phyloP scores from a whole-genome alignment of 2,329 filamentous ascomycete genomes.

The Xylaria digitata region DNA sequence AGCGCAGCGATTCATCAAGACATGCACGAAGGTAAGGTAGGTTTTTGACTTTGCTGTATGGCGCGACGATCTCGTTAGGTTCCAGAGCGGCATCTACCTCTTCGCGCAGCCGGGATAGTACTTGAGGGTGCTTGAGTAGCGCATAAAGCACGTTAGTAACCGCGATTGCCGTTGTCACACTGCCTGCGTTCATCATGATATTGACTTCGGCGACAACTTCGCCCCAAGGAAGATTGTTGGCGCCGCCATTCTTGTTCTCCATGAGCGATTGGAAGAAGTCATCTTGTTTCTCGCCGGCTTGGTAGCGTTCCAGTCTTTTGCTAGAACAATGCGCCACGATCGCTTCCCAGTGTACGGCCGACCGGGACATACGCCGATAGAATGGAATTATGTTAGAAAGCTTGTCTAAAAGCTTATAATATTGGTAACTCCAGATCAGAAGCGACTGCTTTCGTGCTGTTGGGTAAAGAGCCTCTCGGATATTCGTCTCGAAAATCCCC shows the following conservation, averaged over 20 bases:
- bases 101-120: conserved; percentile 10
- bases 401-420: conserved; percentile 19
- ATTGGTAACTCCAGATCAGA: conserved; percentile 18
- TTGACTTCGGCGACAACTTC: conserved; percentile 22
- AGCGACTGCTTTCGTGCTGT: conserved; percentile 22
- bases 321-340: conserved; percentile 4
- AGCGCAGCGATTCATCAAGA: conserved; percentile 23
- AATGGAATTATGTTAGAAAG: conserved; percentile 16
- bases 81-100: conserved; percentile 16
- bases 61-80: conserved; percentile 12
- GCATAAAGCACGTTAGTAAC: conserved; percentile 23
- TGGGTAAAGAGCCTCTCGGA: conserved; percentile 16
- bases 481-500: conserved; percentile 12
- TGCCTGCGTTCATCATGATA: conserved; percentile 26
- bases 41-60: conserved; percentile 22
- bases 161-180: conserved; percentile 20
- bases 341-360: conserved; percentile 16
- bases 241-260: conserved; percentile 24
- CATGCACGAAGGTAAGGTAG: conserved; percentile 20
- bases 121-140: conserved; percentile 21
- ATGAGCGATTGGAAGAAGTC: conserved; percentile 23
- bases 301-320: conserved; percentile 10
- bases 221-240: conserved; percentile 15
- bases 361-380: conserved; percentile 17
- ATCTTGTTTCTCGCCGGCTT: conserved; percentile 13